A percentile compares a stretch with the other conserved stretches of the same genome.
phyloP scores from a whole-genome alignment of 495 filamentous ascomycete genomes.

The Neurospora sp. region DNA sequence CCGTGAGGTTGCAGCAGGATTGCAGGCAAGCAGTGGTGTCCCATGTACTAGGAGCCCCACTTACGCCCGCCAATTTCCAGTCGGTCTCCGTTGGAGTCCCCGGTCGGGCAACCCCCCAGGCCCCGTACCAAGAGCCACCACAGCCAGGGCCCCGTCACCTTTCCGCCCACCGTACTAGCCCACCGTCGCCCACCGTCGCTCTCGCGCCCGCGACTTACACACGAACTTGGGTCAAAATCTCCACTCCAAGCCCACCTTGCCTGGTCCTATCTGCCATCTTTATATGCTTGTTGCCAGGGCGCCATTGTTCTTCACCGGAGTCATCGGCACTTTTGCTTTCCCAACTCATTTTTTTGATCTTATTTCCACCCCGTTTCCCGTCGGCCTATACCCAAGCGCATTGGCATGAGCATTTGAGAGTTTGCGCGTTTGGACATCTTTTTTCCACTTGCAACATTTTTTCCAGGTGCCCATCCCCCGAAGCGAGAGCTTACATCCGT shows the following conservation, averaged over 20 bases:
- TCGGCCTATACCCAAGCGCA: neutral
- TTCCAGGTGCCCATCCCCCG: neutral
- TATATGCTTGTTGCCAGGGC: neutral
- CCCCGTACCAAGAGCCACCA: neutral
- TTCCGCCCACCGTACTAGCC: neutral
- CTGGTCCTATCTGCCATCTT: conserved; percentile 1
- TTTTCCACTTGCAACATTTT: neutral
- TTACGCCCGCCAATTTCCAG: neutral
- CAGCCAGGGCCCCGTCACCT: neutral
- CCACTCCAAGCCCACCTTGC: conserved; percentile 27
- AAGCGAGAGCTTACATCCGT: neutral
- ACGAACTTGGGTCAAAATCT: conserved; percentile 13
- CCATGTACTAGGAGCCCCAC: neutral
- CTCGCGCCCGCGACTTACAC: conserved; percentile 13
- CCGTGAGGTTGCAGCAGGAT: neutral
- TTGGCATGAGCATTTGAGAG: neutral
- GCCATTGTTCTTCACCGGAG: conserved; percentile 15
- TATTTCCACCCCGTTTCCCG: conserved; percentile 6
- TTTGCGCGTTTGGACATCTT: neutral
- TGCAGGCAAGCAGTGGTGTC: neutral
- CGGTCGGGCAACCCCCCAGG: neutral
- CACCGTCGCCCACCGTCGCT: neutral
- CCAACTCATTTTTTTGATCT: conserved; percentile 11
- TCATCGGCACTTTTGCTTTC: conserved; percentile 12
- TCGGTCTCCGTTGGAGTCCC: neutral